Evolutionary conservation across 2,329 filamentous ascomycete species (phyloP).

Genomic region (Talaromyces sp.): DNA sequence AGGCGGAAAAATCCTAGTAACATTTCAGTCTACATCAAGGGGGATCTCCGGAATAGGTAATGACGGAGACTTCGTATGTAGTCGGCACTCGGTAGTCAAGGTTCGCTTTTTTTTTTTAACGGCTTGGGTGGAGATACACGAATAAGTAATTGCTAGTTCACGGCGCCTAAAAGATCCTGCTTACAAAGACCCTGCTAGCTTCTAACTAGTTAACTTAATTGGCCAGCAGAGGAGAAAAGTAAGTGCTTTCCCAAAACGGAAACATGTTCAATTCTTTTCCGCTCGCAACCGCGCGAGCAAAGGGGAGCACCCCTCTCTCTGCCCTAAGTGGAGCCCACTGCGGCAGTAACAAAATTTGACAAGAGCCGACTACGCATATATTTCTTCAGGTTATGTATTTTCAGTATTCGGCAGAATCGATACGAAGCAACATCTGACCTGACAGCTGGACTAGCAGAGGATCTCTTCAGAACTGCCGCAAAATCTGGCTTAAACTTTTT

Average conservation of each 20-base stretch:
- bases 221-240: not conserved
- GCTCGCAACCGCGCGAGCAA: not conserved
- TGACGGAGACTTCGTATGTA: not conserved
- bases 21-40: not conserved
- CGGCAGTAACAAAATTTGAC: not conserved
- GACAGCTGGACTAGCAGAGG: not conserved
- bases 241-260: constrained; percentile 1
- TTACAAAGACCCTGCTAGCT: not conserved
- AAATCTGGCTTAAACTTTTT: not conserved
- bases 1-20: not conserved
- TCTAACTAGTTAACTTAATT: not conserved
- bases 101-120: not conserved
- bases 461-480: not conserved
- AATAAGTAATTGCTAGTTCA: too few relatives aligned
- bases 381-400: not conserved
- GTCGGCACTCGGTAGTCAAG: not conserved
- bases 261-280: not conserved
- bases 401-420: not conserved
- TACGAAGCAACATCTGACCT: not conserved
- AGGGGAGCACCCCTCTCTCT: not conserved
- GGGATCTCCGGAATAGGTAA: not conserved
- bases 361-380: not conserved
- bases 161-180: not conserved
- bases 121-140: not conserved
- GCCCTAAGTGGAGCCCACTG: not conserved